Evolutionary conservation across 2,329 filamentous ascomycete species (phyloP).

Genomic region (Fusarium albidum): DNA sequence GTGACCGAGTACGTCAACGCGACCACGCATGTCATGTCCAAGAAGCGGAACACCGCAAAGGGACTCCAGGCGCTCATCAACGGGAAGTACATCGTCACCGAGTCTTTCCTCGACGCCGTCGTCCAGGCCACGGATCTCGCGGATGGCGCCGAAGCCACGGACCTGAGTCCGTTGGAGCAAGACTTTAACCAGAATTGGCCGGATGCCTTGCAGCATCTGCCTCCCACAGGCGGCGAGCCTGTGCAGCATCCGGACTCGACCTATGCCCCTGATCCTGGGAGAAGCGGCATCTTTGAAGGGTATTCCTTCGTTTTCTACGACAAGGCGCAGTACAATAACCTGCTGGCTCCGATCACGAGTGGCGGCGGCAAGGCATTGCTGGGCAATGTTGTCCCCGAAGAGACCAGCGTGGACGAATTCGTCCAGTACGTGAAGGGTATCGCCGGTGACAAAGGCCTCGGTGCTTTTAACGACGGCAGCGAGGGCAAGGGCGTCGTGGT

Average conservation of each 20-base stretch:
- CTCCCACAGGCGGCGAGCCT: conserved; percentile 79
- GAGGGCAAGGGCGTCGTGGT: conserved; percentile 78
- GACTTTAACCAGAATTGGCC: conserved; percentile 87
- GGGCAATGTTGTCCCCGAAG: conserved; percentile 65
- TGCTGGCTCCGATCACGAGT: conserved; percentile 77
- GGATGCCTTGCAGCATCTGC: conserved; percentile 73
- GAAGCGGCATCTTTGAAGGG: conserved; percentile 80
- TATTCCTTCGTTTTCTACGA: conserved; percentile 92
- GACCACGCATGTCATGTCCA: conserved; percentile 89
- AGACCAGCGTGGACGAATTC: conserved; percentile 78
- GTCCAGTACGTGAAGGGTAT: conserved; percentile 78
- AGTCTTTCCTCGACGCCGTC: conserved; percentile 77
- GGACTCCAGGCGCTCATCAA: conserved; percentile 88
- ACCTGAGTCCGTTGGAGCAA: conserved; percentile 69
- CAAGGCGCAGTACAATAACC: conserved; percentile 74
- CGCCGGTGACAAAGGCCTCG: conserved; percentile 76
- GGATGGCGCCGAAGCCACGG: conserved; percentile 56
- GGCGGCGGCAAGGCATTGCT: conserved; percentile 85
- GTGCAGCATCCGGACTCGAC: conserved; percentile 71
- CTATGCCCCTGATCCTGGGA: conserved; percentile 73
- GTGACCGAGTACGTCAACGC: conserved; percentile 72
- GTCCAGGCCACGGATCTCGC: conserved; percentile 63
- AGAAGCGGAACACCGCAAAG: conserved; percentile 88
- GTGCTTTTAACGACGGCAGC: conserved; percentile 69
- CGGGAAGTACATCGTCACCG: conserved; percentile 78